phyloP scores from a whole-genome alignment of 2,329 filamentous ascomycete genomes.

The Metarhizium sp. region DNA sequence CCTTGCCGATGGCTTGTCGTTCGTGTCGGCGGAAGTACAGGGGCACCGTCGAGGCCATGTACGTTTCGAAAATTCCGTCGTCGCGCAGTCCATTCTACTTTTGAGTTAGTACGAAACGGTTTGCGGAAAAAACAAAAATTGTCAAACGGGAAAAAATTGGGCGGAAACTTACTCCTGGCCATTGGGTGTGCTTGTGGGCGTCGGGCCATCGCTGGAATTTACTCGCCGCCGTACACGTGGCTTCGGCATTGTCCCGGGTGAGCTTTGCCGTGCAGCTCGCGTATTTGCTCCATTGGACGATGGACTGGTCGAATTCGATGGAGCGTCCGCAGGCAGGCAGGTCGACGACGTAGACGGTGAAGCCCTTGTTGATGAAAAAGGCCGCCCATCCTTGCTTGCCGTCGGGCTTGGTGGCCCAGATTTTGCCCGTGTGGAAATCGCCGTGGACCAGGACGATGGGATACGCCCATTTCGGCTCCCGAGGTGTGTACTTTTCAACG shows the following conservation, averaged over 20 bases:
- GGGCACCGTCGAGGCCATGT: slow-evolving; percentile 29
- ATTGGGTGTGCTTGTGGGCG: slow-evolving; percentile 23
- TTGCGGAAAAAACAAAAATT: too few species aligned
- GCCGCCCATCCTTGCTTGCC: slow-evolving; percentile 34
- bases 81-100: slow-evolving; percentile 12
- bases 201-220: slow-evolving; percentile 15
- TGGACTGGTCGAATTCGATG: slow-evolving; percentile 11
- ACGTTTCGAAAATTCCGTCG: slow-evolving; percentile 38
- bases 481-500: too few species aligned
- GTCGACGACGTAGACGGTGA: slow-evolving; percentile 34
- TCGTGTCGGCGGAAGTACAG: slow-evolving; percentile 24
- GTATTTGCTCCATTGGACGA: slow-evolving; percentile 6
- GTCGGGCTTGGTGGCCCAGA: slow-evolving; percentile 38
- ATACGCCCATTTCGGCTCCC: background rate
- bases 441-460: slow-evolving; percentile 27
- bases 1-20: slow-evolving; percentile 21
- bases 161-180: slow-evolving; percentile 24
- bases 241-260: too few species aligned
- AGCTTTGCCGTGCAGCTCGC: too few species aligned
- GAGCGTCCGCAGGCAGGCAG: slow-evolving; percentile 25
- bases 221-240: too few species aligned
- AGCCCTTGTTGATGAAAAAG: slow-evolving; percentile 31
- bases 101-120: too few species aligned
- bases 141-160: too few species aligned
- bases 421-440: slow-evolving; percentile 25